A percentile compares a stretch with the other conserved stretches of the same genome.
Conservation (phyloP, 116 monocot genomes). For the Dioscorea cayenensis region DNA sequence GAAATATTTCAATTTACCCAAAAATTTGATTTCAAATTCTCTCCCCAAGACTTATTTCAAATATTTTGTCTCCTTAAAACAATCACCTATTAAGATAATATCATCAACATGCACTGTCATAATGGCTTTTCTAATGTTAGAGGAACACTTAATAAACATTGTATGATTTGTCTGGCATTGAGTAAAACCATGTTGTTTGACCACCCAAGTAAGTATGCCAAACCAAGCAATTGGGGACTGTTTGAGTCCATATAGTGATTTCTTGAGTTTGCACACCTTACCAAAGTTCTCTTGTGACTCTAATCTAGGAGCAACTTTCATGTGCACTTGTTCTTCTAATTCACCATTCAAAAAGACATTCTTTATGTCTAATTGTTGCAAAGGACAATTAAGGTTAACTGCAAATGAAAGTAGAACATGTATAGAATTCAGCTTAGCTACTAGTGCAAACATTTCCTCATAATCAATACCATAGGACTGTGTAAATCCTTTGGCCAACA, state of each 20-base stretch:
- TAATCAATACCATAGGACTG: slow-evolving; percentile 6
- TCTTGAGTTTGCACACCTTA: neutral
- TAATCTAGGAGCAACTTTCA: slow-evolving; percentile 2
- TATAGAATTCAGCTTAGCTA: neutral
- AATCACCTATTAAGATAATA: neutral
- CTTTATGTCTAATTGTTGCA: slow-evolving; percentile 6
- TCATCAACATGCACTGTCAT: neutral
- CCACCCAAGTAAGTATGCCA: neutral
- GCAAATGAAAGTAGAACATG: neutral
- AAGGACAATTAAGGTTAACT: neutral
- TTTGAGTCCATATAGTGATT: neutral
- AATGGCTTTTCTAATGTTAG: neutral
- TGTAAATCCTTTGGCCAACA: neutral
- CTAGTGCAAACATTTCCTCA: neutral
- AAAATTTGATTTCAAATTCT: no score
- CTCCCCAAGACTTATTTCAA: no score
- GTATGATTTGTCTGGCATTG: neutral
- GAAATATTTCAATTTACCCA: no score
- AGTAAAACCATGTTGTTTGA: neutral
- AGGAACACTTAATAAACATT: neutral
- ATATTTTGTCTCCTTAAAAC: no score
- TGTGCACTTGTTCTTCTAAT: slow-evolving; percentile 2
- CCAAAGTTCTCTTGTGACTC: neutral
- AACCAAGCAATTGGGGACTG: neutral
- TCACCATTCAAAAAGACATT: slow-evolving; percentile 8